Percentiles rank a stretch among this genome's conserved stretches.
phyloP scores from a whole-genome alignment of 768 basidiomycete species.

The Fistulinella prunicolor region DNA sequence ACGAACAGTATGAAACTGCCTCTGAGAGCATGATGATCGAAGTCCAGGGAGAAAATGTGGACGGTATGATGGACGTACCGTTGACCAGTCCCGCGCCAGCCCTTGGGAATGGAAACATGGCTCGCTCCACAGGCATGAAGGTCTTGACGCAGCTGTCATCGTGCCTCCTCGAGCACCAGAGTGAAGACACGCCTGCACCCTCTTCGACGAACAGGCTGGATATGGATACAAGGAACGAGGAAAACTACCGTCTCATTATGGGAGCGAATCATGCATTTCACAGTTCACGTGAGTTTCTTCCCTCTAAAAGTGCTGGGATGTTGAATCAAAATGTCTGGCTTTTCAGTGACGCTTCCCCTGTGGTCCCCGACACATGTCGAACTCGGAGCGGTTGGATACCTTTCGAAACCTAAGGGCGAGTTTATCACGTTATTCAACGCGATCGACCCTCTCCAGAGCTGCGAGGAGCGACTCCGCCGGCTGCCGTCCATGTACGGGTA shows the following conservation, averaged over 20 bases:
- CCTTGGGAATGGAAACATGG: not conserved
- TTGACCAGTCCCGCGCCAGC: slow-evolving; percentile 16
- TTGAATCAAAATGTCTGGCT: not conserved
- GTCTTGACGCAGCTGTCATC: too few relatives aligned
- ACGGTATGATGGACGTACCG: slow-evolving; percentile 15
- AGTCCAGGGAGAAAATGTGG: slow-evolving; percentile 7
- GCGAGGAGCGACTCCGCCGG: slow-evolving; percentile 39
- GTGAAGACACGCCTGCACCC: slow-evolving; percentile 20
- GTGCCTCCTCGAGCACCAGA: not conserved
- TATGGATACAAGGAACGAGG: slow-evolving; percentile 54
- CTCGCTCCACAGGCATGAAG: slow-evolving; percentile 15
- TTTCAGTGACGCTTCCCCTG: slow-evolving; percentile 58
- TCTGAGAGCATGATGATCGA: slow-evolving; percentile 24
- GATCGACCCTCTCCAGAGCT: slow-evolving; percentile 48
- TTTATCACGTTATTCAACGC: slow-evolving; percentile 76
- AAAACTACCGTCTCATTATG: slow-evolving; percentile 58
- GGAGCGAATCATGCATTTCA: slow-evolving; percentile 64
- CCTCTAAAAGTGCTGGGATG: not conserved
- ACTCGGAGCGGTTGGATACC: slow-evolving; percentile 74
- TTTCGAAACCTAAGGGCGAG: slow-evolving; percentile 60
- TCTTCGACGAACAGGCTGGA: slow-evolving; percentile 36
- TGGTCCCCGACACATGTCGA: slow-evolving; percentile 65
- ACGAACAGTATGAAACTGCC: slow-evolving; percentile 28
- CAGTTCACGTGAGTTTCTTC: slow-evolving; percentile 50
- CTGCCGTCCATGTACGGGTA: slow-evolving; percentile 65